phyloP scores from a whole-genome alignment of 148 eudicot genomes.

The Rhododendron mucronatum region DNA sequence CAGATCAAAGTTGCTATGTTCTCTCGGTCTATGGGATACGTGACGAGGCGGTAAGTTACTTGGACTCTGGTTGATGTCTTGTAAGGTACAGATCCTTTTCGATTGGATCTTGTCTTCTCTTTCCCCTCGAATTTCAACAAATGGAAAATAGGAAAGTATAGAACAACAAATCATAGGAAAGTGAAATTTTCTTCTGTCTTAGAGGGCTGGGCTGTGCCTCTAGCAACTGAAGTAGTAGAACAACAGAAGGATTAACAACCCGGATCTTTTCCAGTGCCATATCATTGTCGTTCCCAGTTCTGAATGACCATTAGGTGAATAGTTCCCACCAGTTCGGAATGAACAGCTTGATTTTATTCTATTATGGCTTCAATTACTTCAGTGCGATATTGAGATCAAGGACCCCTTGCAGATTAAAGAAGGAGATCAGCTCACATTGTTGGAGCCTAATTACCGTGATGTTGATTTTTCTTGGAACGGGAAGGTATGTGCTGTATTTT shows the following conservation, averaged over 20 bases:
- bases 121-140: neutral
- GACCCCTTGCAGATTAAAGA: constrained; percentile 55
- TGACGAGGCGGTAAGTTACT: constrained; percentile 60
- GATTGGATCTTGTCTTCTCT: neutral
- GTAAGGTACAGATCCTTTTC: neutral
- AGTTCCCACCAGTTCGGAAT: neutral
- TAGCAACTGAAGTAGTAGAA: neutral
- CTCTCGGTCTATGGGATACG: constrained; percentile 67
- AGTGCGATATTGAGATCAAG: neutral
- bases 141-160: neutral
- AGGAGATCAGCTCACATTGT: constrained; percentile 68
- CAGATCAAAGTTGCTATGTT: constrained; percentile 58
- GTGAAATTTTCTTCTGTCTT: neutral
- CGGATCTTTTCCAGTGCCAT: neutral
- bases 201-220: neutral
- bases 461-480: constrained; percentile 70
- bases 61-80: neutral
- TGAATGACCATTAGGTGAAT: neutral
- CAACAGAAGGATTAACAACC: neutral
- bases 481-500: constrained; percentile 43
- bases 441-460: constrained; percentile 61
- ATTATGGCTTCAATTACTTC: neutral
- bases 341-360: neutral
- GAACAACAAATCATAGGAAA: too few species aligned
- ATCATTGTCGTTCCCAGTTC: neutral